phyloP scores from a whole-genome alignment of 2,329 filamentous ascomycete genomes.

The Rhynchosporium graminicola region DNA sequence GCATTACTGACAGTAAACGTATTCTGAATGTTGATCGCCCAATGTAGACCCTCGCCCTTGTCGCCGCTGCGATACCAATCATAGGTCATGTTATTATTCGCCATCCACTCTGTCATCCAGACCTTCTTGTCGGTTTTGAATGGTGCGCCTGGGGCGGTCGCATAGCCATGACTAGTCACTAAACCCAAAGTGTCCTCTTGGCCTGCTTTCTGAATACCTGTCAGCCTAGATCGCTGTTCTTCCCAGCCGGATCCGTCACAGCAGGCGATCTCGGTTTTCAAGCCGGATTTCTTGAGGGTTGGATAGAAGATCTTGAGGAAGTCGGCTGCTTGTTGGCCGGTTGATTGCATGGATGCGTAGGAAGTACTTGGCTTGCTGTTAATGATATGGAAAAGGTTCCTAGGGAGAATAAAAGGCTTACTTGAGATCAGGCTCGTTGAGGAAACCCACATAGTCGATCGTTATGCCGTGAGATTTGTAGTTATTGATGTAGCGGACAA shows the following conservation, averaged over 20 bases:
- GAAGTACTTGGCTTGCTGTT: conserved; percentile 25
- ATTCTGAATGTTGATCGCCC: too few relatives aligned
- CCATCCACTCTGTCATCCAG: conserved; percentile 56
- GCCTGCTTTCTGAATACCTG: conserved; percentile 42
- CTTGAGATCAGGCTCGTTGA: conserved; percentile 48
- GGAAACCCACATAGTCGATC: conserved; percentile 46
- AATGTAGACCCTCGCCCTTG: conserved; percentile 46
- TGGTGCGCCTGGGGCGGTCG: conserved; percentile 43
- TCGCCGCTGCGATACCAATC: conserved; percentile 51
- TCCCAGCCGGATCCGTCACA: conserved; percentile 49
- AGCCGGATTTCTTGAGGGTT: conserved; percentile 42
- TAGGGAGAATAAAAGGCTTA: conserved; percentile 15
- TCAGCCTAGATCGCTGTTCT: conserved; percentile 42
- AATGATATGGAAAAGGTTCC: too few relatives aligned
- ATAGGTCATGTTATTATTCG: conserved; percentile 47
- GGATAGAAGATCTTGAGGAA: conserved; percentile 50
- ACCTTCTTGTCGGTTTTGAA: conserved; percentile 46
- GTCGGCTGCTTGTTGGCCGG: conserved; percentile 50
- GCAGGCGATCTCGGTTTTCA: conserved; percentile 45
- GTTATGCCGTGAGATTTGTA: conserved; percentile 45
- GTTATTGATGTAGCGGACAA: conserved; percentile 49
- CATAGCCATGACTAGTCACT: conserved; percentile 46
- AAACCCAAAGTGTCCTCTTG: conserved; percentile 43
- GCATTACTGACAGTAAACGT: too few relatives aligned
- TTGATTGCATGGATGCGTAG: conserved; percentile 51